phyloP scores from a whole-genome alignment of 2,329 filamentous ascomycete species.

The Penicillium sp. region DNA sequence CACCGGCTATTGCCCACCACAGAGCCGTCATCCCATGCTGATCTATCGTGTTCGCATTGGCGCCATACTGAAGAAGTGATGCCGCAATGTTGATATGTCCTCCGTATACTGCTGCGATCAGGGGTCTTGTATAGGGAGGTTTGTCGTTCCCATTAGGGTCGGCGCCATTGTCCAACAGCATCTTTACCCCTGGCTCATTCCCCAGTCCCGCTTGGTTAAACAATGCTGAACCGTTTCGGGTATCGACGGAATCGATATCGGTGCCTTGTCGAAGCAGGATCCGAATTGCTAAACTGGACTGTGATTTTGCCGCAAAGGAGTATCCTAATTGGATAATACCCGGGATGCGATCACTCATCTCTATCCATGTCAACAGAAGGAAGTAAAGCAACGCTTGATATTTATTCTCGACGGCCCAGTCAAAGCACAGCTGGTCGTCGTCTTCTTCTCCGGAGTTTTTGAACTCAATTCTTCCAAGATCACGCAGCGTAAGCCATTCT shows the following conservation, averaged over 20 bases:
- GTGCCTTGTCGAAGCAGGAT: background rate
- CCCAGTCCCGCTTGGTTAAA: background rate
- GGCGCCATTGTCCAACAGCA: background rate
- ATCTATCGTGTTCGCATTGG: background rate
- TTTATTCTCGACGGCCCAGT: background rate
- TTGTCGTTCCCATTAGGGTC: background rate
- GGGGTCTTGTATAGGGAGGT: background rate
- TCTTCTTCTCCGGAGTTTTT: background rate
- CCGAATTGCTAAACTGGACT: background rate
- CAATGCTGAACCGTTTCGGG: background rate
- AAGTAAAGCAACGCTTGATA: background rate
- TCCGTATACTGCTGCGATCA: constrained; percentile 13
- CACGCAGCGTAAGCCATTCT: background rate
- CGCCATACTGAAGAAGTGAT: background rate
- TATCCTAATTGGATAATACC: background rate
- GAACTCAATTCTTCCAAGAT: background rate
- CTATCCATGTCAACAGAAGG: background rate
- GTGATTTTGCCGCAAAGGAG: background rate
- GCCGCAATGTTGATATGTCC: constrained; percentile 1
- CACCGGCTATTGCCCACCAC: background rate
- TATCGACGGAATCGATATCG: background rate
- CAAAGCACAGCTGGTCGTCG: background rate
- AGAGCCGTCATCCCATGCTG: background rate
- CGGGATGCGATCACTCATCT: background rate
- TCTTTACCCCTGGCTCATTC: background rate